Evolutionary conservation across 1,284 basidiomycete species (phyloP).

Genomic region (Malassezia furfur): DNA sequence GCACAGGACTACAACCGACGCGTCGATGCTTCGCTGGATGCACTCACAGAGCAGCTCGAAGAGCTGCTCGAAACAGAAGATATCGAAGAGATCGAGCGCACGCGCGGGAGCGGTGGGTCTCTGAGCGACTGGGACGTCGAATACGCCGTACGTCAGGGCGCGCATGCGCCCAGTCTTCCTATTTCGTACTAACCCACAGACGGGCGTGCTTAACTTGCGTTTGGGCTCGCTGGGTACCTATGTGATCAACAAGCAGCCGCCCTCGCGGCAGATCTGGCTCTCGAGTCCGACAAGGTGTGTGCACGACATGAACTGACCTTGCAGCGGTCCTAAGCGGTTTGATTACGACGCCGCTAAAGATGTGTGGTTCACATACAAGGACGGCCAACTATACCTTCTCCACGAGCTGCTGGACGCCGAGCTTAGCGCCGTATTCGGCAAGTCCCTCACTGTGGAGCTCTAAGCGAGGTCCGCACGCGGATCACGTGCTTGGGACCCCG

Average conservation of each 20-base stretch:
- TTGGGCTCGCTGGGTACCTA: slow-evolving; percentile 82
- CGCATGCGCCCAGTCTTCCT: not conserved
- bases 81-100: slow-evolving; percentile 24
- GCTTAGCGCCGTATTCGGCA: slow-evolving; percentile 29
- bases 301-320: not conserved
- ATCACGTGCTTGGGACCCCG: not conserved
- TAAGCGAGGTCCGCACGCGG: not conserved
- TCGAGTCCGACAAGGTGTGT: slow-evolving; percentile 61
- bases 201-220: slow-evolving; percentile 78
- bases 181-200: slow-evolving; percentile 50
- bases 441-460: not conserved
- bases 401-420: slow-evolving; percentile 31
- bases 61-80: slow-evolving; percentile 59
- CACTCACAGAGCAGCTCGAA: slow-evolving; percentile 69
- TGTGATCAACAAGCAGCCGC: slow-evolving; percentile 98
- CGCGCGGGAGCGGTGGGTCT: not conserved
- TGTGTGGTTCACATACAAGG: slow-evolving; percentile 39
- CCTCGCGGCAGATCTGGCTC: slow-evolving; percentile 97
- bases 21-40: slow-evolving; percentile 74
- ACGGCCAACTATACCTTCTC: slow-evolving; percentile 27
- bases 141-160: slow-evolving; percentile 64
- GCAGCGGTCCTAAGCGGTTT: slow-evolving; percentile 44
- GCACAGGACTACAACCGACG: slow-evolving; percentile 65
- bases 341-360: slow-evolving; percentile 33
- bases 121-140: slow-evolving; percentile 67